These are phyloP conservation scores for Tuber indicum DNA, from an alignment of 495 filamentous ascomycete genomes.

Conservation along the genomic window DNA sequence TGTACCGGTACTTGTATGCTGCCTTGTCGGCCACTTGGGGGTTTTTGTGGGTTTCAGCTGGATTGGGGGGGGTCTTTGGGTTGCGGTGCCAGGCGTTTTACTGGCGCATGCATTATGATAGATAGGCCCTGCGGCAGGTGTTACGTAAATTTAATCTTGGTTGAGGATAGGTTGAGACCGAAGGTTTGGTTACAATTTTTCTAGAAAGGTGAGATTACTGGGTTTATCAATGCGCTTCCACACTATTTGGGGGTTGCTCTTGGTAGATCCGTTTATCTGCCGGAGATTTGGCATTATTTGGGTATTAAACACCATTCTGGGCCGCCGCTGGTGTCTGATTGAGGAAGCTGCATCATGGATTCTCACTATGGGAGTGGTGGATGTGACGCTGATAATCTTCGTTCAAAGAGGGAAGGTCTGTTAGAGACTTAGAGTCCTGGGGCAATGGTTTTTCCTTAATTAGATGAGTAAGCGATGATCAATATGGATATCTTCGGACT, in stretches of 20 bases:
- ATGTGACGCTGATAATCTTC: background rate
- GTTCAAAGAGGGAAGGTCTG: background rate
- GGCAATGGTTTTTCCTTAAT: background rate
- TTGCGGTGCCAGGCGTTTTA: background rate
- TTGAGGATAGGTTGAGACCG: background rate
- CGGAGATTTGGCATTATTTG: background rate
- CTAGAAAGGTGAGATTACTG: background rate
- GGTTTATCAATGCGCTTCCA: background rate
- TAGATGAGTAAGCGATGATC: background rate
- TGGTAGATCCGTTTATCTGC: background rate
- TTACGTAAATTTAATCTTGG: background rate
- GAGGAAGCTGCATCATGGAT: background rate
- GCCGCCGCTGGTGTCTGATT: background rate
- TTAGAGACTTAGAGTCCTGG: background rate
- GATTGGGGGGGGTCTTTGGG: background rate
- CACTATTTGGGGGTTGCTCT: background rate
- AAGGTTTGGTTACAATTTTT: background rate
- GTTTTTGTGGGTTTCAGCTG: background rate
- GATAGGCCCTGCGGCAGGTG: background rate
- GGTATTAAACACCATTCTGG: background rate
- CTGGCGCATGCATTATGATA: background rate
- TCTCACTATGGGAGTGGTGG: background rate
- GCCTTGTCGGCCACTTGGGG: background rate
- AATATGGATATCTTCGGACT: background rate
- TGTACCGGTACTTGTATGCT: no score